Evolutionary conservation across 805 yeast genomes (phyloP), one percentile per base, ranked within the genome.

Genomic region (Tetrapisispora iriomotensis): DNA sequence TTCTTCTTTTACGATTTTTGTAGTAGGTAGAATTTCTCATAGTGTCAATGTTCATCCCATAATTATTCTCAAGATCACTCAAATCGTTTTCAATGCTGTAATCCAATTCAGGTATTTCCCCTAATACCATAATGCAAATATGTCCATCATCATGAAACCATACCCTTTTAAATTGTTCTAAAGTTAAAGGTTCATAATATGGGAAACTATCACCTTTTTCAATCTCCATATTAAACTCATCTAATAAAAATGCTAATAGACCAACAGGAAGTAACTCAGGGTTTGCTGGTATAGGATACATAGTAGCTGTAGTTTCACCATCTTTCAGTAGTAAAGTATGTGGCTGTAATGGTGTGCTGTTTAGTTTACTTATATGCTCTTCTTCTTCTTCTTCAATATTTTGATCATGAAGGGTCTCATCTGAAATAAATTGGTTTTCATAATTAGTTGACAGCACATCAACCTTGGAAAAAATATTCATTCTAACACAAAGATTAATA

Each of bases 161-260:
- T 53, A 79, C 80, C 44, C 75, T 74, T 51, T 76, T 81, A 54
- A 90, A 92, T 45, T 82, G 78, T 39, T 83, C 85, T 31, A 83
- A 62, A 27, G 78, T 75, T 37, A 90, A 62, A 2, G 84, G 77
- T 47, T 87, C 95, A 48, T 85, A 82, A 56, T 83, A 82, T 2
- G 96, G 88, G 56, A 75, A 79, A 8, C 95, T 81, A 44, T 83
- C 90, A 27, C 96, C 96, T 32, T 85, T 70, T 44, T 80, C 88
- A 19, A 90, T 76, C 57, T 90, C 98, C 77, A 82, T 81, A 60
- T 90, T 90, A 64, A 83, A 84, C 61, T 92, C 97, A 56, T 88
- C 96, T 45, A 90, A 77, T 30, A 90, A 58, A 54, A 90, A 88
- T 15, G 82, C 81, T 29, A 86, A 59, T 21, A 90, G 66, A 0